Percentiles rank a stretch among this genome's conserved stretches.
Evolutionary conservation across 1,284 basidiomycete species (phyloP).

Genomic region (Sanghuangporus baumii): DNA sequence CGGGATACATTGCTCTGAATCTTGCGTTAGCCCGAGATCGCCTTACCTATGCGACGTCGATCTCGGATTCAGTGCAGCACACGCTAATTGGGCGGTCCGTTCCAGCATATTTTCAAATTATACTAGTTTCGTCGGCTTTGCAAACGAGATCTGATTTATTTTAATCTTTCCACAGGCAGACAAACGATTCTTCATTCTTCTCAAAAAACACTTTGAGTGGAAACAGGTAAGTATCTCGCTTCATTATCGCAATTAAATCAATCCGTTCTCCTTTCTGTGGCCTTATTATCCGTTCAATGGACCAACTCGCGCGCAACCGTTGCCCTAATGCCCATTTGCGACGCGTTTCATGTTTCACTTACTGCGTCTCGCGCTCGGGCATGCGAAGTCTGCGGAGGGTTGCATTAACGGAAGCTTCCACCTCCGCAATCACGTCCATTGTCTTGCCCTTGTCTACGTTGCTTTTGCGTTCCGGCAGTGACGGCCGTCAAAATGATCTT

Average conservation of each 20-base stretch:
- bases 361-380: background rate
- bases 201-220: constrained; percentile 84
- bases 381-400: background rate
- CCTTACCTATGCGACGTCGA: background rate
- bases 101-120: background rate
- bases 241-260: background rate
- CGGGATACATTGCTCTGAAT: background rate
- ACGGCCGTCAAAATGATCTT: background rate
- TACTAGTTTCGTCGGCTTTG: background rate
- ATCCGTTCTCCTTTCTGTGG: background rate
- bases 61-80: background rate
- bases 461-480: background rate
- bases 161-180: constrained; percentile 61
- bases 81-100: background rate
- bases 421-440: background rate
- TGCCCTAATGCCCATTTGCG: background rate
- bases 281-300: background rate
- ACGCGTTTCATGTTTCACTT: constrained; percentile 1
- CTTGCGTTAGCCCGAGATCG: background rate
- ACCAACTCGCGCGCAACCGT: background rate
- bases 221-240: constrained; percentile 42
- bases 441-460: background rate
- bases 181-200: constrained; percentile 79
- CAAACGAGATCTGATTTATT: background rate
- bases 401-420: background rate